Base-by-base conservation (phyloP, 2,329 filamentous ascomycete genomes). In the Curvularia eragrostidis region DNA sequence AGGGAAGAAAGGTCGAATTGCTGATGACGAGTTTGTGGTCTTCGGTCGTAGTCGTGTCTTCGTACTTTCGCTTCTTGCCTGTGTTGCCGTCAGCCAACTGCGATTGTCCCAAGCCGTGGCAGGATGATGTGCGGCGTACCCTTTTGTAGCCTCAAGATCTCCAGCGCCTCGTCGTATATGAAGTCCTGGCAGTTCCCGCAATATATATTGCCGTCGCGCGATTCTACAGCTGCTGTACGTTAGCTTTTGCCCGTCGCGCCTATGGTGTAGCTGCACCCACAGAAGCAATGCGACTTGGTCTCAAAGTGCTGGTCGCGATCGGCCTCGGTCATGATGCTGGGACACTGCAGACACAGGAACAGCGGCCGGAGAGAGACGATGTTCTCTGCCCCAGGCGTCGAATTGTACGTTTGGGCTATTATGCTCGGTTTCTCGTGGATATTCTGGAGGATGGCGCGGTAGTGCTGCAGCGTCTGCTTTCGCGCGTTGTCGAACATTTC, bases 151-250 rank as follows among this genome's bases (percentile, higher is more conserved):
- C 91, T 84, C 54, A 93, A 83, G 51, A 90, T 88, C 71, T 95
- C 91, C 5, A 95, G 81, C 5, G 89, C 90, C 5, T 90, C 89
- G 66, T 95, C 91, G 83, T 91, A 94, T 30, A 95, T 88, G 63
- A 91, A 87, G 73, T 95, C 91, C 71, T 90, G 86, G 72, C 91
- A 95, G 72, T 91, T 88, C 64, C 92, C 89, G 75, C 91, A 95
- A 77, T 89, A 94, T 6, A 95, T 79, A 48, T 87, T 84, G 38
- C 91, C 91, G 65, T 85, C 89, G 57, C 87, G 83, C 23, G 91
- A 94, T 70, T 95, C 91, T 38, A 93, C 89, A 71, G 90, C 90
- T 93, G 53, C 62, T 34, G 21, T 48, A n/a, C 36, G 50, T 73
- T 61, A 73, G 72, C 64, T 42, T 26, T 38, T 28, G 30, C n/a